Evolutionary conservation across 169 alveolate genomes (phyloP), one percentile per base, ranked within the genome.

Genomic region (Blepharisma undulans): DNA sequence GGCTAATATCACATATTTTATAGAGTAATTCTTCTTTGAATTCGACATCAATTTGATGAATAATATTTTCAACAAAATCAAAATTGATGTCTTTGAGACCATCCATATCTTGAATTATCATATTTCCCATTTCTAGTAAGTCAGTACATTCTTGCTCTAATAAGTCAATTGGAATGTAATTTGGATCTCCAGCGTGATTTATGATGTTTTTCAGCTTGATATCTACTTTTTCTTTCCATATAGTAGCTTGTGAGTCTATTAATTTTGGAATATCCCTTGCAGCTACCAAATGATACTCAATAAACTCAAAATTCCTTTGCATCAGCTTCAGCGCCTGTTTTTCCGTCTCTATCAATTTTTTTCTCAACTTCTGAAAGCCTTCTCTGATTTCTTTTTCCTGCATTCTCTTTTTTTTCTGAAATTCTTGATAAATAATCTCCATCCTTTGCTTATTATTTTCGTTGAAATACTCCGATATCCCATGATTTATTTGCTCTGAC

Each of bases 401-500:
- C 27, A 22, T 8, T 10, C 5, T 34, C 22, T 82, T 82, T 82
- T 60, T 82, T 8, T 34, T 60, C 7, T n/a, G 8, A 30, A 34
- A 82, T 7, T 10, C 16, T 10, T 82, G 78, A 60, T n/a, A 82
- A 18, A 82, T 32, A 34, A 19, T 18, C 12, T 82, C 89, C 76
- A 82, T 10, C 25, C 89, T 32, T 19, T 16, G 6, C n/a, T 82
- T 82, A 18, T 19, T n/a, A 33, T 22, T 30, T 48, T 92, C 84
- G 32, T 92, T 92, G n/a, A 89, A 77, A 14, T 88, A 77, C 12
- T 71, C 87, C n/a, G 66, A 60, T 36, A 89, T 66, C 72, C 90
- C 92, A 16, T 87, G 82, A 48, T 94, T 94, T 25, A 94, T 82
- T 34, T 92, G 27, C 33, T 94, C 77, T 85, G 77, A 92, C 94